Evolutionary conservation across 805 yeast species (phyloP).

Genomic region (Wickerhamomyces xylosicus): DNA sequence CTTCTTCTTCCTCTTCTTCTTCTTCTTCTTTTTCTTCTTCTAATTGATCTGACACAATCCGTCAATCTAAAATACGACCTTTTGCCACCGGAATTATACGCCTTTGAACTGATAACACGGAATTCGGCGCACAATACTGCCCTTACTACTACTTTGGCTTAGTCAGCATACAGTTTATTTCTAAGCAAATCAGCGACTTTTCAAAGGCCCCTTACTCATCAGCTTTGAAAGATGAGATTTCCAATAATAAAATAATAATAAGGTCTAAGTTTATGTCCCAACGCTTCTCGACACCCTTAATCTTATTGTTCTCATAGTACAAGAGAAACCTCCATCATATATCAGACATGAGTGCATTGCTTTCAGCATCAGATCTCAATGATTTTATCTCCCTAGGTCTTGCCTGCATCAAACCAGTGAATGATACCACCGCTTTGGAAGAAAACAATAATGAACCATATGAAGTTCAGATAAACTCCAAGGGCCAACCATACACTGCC

Average conservation of each 20-base stretch:
- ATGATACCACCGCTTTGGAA: constrained; percentile 22
- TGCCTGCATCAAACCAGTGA: constrained; percentile 88
- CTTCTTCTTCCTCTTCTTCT: too few species aligned
- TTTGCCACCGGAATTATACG: not conserved
- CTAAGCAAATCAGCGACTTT: not conserved
- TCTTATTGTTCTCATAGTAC: too few species aligned
- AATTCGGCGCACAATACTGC: not conserved
- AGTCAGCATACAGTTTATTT: not conserved
- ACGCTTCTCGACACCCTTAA: too few species aligned
- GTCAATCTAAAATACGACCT: too few species aligned
- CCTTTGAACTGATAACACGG: not conserved
- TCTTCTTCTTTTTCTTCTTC: too few species aligned
- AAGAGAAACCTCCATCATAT: not conserved
- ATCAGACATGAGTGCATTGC: constrained; percentile 64
- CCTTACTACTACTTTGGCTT: not conserved
- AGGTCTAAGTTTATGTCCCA: too few species aligned
- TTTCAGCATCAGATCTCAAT: constrained; percentile 84
- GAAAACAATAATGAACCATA: constrained; percentile 14
- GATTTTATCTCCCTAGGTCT: constrained; percentile 92
- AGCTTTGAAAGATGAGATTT: too few species aligned
- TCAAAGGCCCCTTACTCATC: too few species aligned
- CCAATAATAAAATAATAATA: too few species aligned
- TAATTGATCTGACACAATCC: too few species aligned
- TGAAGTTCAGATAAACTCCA: constrained; percentile 49
- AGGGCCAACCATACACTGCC: constrained; percentile 53